Conservation (phyloP, 495 filamentous ascomycete genomes). For the Xylaria grammica region DNA sequence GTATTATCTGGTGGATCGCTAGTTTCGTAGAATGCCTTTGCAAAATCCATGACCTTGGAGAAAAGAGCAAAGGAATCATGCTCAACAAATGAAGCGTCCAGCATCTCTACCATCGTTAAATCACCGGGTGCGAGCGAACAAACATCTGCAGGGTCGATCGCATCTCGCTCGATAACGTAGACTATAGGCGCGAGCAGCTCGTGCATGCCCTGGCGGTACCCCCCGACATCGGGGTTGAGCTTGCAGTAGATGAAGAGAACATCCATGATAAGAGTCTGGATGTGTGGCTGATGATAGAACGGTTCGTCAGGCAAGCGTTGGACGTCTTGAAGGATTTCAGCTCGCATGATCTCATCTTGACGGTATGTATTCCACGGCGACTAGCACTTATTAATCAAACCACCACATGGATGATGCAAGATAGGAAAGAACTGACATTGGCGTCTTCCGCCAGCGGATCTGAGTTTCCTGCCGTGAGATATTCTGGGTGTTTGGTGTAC, state of each 20-base stretch:
- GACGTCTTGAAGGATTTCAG: constrained; percentile 95
- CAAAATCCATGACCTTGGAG: constrained; percentile 81
- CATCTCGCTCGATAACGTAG: constrained; percentile 85
- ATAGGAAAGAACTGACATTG: constrained; percentile 61
- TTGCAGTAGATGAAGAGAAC: constrained; percentile 95
- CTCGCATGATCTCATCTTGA: constrained; percentile 79
- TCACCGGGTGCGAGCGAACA: constrained; percentile 41
- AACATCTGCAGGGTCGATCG: constrained; percentile 54
- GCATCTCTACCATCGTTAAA: constrained; percentile 60
- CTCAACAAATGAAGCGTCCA: constrained; percentile 77
- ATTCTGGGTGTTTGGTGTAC: constrained; percentile 81
- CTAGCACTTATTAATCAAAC: constrained; percentile 48
- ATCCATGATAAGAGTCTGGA: constrained; percentile 84
- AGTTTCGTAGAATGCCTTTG: constrained; percentile 84
- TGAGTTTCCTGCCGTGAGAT: constrained; percentile 66
- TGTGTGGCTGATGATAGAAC: constrained; percentile 80
- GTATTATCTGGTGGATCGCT: constrained; percentile 38
- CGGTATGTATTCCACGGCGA: constrained; percentile 89
- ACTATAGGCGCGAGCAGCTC: constrained; percentile 90
- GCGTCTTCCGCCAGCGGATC: constrained; percentile 90
- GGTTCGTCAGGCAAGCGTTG: constrained; percentile 89
- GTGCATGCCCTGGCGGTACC: constrained; percentile 97
- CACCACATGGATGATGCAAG: background rate
- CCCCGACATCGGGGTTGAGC: constrained; percentile 80
- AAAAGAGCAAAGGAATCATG: constrained; percentile 92